Conservation (phyloP, 1,139 yeast genomes). For the Yamadazyma aaseri region DNA sequence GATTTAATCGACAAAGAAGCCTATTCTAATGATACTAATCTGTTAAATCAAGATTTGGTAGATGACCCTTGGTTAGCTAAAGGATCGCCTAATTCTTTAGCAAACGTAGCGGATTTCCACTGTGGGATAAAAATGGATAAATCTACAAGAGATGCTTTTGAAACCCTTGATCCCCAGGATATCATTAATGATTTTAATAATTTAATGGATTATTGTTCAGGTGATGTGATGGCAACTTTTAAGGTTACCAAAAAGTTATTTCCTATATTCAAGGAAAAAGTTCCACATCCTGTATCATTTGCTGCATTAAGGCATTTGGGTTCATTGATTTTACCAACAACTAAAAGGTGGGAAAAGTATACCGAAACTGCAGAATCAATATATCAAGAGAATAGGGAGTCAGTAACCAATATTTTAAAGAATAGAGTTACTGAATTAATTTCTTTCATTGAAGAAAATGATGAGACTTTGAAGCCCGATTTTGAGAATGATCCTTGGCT, state of each 20-base stretch:
- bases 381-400: conserved; percentile 57
- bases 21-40: conserved; percentile 8
- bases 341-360: conserved; percentile 70
- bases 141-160: conserved; percentile 62
- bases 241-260: conserved; percentile 65
- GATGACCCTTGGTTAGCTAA: conserved; percentile 77
- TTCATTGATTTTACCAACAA: conserved; percentile 78
- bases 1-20: conserved; percentile 1
- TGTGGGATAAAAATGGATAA: conserved; percentile 73
- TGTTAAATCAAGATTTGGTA: conserved; percentile 29
- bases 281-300: conserved; percentile 95
- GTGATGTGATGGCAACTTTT: conserved; percentile 77
- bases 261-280: conserved; percentile 62
- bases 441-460: conserved; percentile 25
- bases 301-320: conserved; percentile 81
- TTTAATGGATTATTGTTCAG: conserved; percentile 79
- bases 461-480: conserved; percentile 26
- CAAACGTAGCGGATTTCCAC: conserved; percentile 78
- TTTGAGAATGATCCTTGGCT: conserved; percentile 79
- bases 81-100: conserved; percentile 78
- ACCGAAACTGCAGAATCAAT: conserved; percentile 64
- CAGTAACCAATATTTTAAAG: conserved; percentile 59
- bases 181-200: conserved; percentile 58
- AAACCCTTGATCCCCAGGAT: conserved; percentile 50
- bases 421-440: conserved; percentile 63